phyloP scores from a whole-genome alignment of 2,329 filamentous ascomycete genomes.

The Ambrosiella beaveri region DNA sequence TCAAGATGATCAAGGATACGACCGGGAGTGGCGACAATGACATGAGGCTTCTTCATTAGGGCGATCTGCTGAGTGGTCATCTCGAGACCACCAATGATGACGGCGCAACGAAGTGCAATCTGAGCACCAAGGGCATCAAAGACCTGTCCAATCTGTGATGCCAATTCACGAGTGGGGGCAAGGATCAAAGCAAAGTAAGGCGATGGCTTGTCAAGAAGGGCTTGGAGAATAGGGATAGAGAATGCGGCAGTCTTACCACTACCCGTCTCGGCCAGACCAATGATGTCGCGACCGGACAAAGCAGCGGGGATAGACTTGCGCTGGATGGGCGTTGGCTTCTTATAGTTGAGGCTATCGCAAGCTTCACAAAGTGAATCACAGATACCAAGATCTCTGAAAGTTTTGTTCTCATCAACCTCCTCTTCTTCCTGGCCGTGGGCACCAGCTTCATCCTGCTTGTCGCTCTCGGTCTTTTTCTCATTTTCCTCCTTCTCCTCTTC shows the following conservation, averaged over 20 bases:
- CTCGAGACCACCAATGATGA: constrained; percentile 85
- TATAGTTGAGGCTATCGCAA: constrained; percentile 68
- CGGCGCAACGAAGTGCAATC: constrained; percentile 72
- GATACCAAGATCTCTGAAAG: constrained; percentile 58
- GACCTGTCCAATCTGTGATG: constrained; percentile 73
- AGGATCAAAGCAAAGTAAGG: constrained; percentile 77
- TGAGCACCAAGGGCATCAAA: constrained; percentile 77
- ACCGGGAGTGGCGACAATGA: constrained; percentile 83
- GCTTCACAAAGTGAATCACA: constrained; percentile 80
- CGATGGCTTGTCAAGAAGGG: constrained; percentile 74
- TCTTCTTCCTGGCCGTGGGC: constrained; percentile 15
- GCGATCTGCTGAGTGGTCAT: constrained; percentile 87
- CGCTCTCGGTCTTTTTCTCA: neutral
- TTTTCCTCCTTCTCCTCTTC: constrained; percentile 4
- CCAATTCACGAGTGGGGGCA: constrained; percentile 83
- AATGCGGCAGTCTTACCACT: constrained; percentile 94
- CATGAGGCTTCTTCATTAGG: constrained; percentile 87
- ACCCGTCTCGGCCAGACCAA: constrained; percentile 87
- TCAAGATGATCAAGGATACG: constrained; percentile 82
- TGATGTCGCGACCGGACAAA: constrained; percentile 66
- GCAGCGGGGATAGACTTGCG: constrained; percentile 66
- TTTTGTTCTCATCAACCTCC: constrained; percentile 29
- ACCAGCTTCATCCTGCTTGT: neutral
- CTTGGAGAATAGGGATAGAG: constrained; percentile 78
- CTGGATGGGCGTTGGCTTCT: constrained; percentile 76